Evolutionary conservation across 768 basidiomycete species (phyloP).

Genomic region (Auricularia cornea): DNA sequence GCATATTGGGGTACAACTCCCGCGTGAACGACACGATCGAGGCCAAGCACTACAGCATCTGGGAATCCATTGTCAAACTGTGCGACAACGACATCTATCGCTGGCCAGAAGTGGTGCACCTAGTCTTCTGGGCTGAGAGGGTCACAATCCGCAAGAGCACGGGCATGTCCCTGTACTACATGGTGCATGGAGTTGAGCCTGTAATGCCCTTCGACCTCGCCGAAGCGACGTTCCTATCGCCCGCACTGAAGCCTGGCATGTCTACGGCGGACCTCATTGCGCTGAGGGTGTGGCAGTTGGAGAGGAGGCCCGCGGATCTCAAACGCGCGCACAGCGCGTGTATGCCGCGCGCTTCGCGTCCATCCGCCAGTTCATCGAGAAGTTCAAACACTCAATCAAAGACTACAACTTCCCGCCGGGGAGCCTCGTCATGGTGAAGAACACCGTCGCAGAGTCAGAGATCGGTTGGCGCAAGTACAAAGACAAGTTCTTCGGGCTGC

Average conservation of each 20-base stretch:
- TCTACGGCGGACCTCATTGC: conserved; percentile 16
- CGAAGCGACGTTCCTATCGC: conserved; percentile 25
- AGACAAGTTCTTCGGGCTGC: conserved; percentile 29
- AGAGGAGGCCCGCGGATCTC: conserved; percentile 18
- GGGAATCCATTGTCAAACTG: conserved; percentile 4
- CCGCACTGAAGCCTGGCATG: conserved; percentile 11
- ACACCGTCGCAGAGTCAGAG: conserved; percentile 24
- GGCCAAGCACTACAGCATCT: not conserved
- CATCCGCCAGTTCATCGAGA: conserved; percentile 19
- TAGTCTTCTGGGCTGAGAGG: conserved; percentile 4
- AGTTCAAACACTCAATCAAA: conserved; percentile 10
- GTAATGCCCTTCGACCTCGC: conserved; percentile 23
- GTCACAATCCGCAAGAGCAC: not conserved
- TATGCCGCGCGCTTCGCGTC: conserved; percentile 14
- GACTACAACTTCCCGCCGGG: conserved; percentile 22
- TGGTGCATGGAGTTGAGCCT: conserved; percentile 23
- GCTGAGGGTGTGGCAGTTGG: conserved; percentile 15
- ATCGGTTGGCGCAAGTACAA: conserved; percentile 21
- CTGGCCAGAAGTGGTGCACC: conserved; percentile 2
- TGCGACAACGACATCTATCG: not conserved
- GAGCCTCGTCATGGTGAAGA: conserved; percentile 27
- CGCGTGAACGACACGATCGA: conserved; percentile 4
- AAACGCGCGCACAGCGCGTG: conserved; percentile 10
- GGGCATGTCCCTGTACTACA: conserved; percentile 23
- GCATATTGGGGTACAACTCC: conserved; percentile 6